phyloP scores from a whole-genome alignment of 768 basidiomycete genomes.

The Amanita rimosa region DNA sequence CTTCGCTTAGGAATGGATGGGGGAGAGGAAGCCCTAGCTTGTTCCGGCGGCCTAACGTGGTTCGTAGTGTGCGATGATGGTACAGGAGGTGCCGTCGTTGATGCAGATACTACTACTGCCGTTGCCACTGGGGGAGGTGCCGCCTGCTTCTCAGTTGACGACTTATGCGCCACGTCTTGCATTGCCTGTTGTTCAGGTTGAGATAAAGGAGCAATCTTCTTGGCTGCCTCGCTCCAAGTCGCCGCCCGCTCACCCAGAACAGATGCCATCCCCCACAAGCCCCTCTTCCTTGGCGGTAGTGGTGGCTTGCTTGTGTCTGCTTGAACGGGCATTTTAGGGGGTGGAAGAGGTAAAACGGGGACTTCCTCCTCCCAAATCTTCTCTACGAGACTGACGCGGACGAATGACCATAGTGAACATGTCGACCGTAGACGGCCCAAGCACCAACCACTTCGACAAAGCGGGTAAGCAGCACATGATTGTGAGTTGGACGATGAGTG shows the following conservation, averaged over 20 bases:
- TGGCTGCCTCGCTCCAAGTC: slow-evolving; percentile 34
- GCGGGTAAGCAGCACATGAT: slow-evolving; percentile 53
- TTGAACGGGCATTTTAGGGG: slow-evolving; percentile 15
- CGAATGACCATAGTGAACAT: slow-evolving; percentile 87
- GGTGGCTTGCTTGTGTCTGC: slow-evolving; percentile 36
- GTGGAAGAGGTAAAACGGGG: slow-evolving; percentile 22
- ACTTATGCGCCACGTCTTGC: slow-evolving; percentile 4
- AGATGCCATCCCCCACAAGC: slow-evolving; percentile 60
- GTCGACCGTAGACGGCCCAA: slow-evolving; percentile 70
- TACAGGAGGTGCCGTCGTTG: slow-evolving; percentile 2
- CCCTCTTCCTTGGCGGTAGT: slow-evolving; percentile 41
- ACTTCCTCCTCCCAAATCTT: slow-evolving; percentile 83
- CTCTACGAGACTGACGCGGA: slow-evolving; percentile 72
- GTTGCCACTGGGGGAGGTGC: slow-evolving; percentile 11
- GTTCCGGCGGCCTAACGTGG: neutral
- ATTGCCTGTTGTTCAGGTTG: slow-evolving; percentile 9
- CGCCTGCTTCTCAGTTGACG: slow-evolving; percentile 7
- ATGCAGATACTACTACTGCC: slow-evolving; percentile 15
- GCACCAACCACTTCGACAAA: slow-evolving; percentile 84
- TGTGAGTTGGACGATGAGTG: slow-evolving; percentile 19
- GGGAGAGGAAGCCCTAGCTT: slow-evolving; percentile 13
- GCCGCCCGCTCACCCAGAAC: slow-evolving; percentile 47
- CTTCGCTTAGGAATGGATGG: slow-evolving; percentile 45
- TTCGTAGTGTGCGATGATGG: neutral
- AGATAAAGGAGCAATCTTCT: slow-evolving; percentile 6